Base-by-base conservation (phyloP, 768 basidiomycete species). In the Suillus alpinus region DNA sequence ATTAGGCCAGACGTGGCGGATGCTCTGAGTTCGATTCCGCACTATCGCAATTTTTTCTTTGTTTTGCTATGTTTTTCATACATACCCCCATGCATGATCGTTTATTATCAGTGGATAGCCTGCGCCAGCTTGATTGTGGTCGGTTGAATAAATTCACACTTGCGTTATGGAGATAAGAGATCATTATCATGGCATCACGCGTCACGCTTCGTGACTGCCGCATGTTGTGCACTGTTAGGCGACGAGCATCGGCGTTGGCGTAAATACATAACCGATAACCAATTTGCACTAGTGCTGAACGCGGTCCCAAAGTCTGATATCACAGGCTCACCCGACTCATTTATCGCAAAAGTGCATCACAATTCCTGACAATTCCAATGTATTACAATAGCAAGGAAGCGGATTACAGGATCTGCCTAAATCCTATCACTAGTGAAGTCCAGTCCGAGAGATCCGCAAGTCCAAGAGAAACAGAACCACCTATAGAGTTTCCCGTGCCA, bases 261-360 rank as follows among this genome's bases (percentile, higher is more conserved):
- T 55, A 55, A 18, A 20, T 55, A 55, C 53, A 55, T 55, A 55
- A 55, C 16, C 3, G 53, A 39, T 39, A 55, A 55, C 26, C 10
- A 29, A 23, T 36, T 14, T 53, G 51, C 20, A n/a, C n/a, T n/a
- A n/a, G n/a, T n/a, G 52, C 37, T 39, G 34, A 53, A 37, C 4
- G 13, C 23, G 4, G 7, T 50, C 18, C 31, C 29, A n/a, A 50
- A n/a, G 9, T 31, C 18, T n/a, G 3, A 18, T 31, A 31, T 49
- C 23, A 1, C 51, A 52, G 51, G 51, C 32, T 36, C 7, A n/a
- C 31, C 0, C 9, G 18, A 7, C n/a, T 10, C 12, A 20, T 34
- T 29, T 4, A 16, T 9, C 14, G 14, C 36, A 23, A 37, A 34
- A 37, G 13, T 37, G 4, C 5, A 36, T n/a, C 12, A 29, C 18